Percentiles rank a stretch among this genome's conserved stretches.
These are phyloP conservation scores for Euphorbia neoarborescens DNA, from an alignment of 441 rosid species.

Conservation along the genomic window DNA sequence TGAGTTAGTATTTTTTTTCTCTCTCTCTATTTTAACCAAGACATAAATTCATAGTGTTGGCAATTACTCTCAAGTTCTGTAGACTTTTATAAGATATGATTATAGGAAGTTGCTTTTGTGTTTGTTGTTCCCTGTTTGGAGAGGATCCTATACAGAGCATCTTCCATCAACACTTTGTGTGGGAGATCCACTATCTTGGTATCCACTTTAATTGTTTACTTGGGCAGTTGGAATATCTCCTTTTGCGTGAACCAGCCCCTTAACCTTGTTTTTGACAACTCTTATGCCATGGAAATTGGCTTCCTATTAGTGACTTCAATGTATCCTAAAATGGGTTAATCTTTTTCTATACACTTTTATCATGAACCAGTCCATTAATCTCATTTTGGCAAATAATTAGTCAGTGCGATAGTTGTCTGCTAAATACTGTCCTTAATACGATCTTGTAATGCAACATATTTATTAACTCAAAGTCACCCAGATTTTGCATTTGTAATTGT, in stretches of 20 bases:
- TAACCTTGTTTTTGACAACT: background rate
- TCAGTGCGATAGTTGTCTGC: no score
- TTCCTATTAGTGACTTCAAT: background rate
- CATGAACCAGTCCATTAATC: no score
- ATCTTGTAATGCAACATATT: no score
- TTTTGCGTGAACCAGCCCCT: constrained; percentile 3
- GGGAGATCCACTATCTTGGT: background rate
- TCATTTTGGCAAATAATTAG: no score
- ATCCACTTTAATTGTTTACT: background rate
- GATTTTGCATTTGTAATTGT: no score
- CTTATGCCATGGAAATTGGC: background rate
- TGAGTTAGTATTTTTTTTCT: constrained; percentile 22
- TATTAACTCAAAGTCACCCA: no score
- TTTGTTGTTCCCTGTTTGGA: background rate
- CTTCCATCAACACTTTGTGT: background rate
- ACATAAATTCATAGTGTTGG: background rate
- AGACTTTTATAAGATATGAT: background rate
- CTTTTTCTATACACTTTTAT: background rate
- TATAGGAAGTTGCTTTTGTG: background rate
- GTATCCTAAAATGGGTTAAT: background rate
- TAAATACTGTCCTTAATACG: no score
- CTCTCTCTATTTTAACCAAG: background rate
- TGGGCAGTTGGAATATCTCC: background rate
- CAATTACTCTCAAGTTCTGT: background rate
- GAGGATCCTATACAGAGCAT: background rate